phyloP scores from a whole-genome alignment of 306 rosid species.

The Trifolium fragiferum region DNA sequence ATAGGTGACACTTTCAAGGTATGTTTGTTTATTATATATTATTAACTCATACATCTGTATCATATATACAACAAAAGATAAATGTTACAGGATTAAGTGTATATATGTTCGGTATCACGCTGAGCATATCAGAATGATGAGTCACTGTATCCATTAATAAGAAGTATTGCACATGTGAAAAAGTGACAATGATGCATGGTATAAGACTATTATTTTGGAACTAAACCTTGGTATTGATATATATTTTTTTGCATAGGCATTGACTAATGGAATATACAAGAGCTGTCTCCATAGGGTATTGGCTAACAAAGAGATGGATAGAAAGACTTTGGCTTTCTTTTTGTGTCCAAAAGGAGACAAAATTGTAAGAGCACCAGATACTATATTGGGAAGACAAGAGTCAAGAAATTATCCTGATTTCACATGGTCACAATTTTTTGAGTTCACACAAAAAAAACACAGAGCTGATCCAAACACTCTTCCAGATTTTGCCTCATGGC shows the following conservation, averaged over 20 bases:
- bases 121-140: too few relatives aligned
- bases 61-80: too few relatives aligned
- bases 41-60: too few relatives aligned
- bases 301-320: slow-evolving; percentile 50
- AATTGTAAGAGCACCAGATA: slow-evolving; percentile 57
- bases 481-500: slow-evolving; percentile 45
- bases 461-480: slow-evolving; percentile 55
- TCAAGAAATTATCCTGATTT: slow-evolving; percentile 61
- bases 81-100: too few relatives aligned
- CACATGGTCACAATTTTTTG: slow-evolving; percentile 54
- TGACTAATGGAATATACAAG: slow-evolving; percentile 62
- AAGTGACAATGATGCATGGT: too few relatives aligned
- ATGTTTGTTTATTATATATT: slow-evolving; percentile 33
- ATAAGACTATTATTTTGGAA: neutral
- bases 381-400: slow-evolving; percentile 40
- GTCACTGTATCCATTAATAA: too few relatives aligned
- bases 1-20: slow-evolving; percentile 80
- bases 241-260: slow-evolving; percentile 39
- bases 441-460: slow-evolving; percentile 48
- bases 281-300: slow-evolving; percentile 60
- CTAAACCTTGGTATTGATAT: neutral
- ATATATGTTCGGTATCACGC: too few relatives aligned
- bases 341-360: slow-evolving; percentile 52
- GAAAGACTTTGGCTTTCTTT: slow-evolving; percentile 54
- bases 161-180: too few relatives aligned